Base-by-base conservation (phyloP, 2,329 filamentous ascomycete species). In the Fragosphaeria purpurea region DNA sequence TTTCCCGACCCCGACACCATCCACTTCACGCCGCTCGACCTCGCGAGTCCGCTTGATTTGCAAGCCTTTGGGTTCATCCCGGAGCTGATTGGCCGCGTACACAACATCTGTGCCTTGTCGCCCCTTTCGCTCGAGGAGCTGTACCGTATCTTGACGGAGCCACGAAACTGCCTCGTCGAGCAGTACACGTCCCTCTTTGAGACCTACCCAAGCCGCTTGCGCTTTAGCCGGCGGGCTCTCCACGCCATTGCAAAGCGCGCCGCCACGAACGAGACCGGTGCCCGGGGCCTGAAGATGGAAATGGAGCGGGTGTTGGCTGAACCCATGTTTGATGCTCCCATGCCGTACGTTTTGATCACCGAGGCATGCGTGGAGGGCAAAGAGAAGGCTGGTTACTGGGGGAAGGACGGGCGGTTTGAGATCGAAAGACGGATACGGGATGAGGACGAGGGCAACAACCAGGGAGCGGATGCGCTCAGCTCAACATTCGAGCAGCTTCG, bases 81-180 rank as follows among this genome's bases (percentile, higher is more conserved):
- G 0, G 90, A 96, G 67, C 75, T 96, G n/a, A 85, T 97, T 48
- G 93, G 93, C n/a, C 86, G 93, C 13, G 82, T 98, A 45, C 91
- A 95, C 48, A 88, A 95, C 52, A 85, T 89, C 46, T 89, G 88
- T 54, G 87, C 93, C 0, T 77, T 98, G 0, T 84, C 87, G 11
- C 83, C 88, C 0, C 75, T 98, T 1, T 79, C 78, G 2, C 70
- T 75, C 11, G 63, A 73, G 31, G 79, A 83, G 53, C 80, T 98
- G 10, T 81, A 91, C 48, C 83, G 90, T 48, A 93, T 98, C 55
- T 75, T 98, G 40, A 96, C 88, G 0, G 91, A 97, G 64, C 93
- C 93, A 1, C 82, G 86, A 52, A 95, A 96, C 68, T 88, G 84
- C 48, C 76, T 98, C 1, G 75, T 95, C 4, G 81, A 84, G 44